Base-by-base conservation (phyloP, 345 rosid genomes). In the Litchi chinensis region DNA sequence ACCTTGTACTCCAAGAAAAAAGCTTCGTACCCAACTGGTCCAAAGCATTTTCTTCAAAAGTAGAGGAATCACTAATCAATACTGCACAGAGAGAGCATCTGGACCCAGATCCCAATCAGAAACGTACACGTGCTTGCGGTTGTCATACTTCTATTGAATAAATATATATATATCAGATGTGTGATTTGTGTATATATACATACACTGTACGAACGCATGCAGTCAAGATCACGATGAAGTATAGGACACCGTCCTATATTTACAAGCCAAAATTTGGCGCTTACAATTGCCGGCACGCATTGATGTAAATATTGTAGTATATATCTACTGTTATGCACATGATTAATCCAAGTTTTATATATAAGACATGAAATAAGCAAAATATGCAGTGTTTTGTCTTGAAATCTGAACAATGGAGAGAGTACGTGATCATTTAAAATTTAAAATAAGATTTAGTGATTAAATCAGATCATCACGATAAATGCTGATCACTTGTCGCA, bases 31-130 rank as follows among this genome's bases (percentile, higher is more conserved):
- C 56, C 56, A 50, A 50, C 57, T 52, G 65, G 21, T 5, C 32
- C 3, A 48, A 19, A 13, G 46, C 78, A 65, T 75, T 39, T 65
- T n/a, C 62, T 8, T 54, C 59, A 28, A 75, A 65, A 65, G 78
- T 26, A 37, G 60, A 13, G 12, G 62, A 75, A 75, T 75, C 78
- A 26, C 28, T 71, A 24, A 24, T 12, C 37, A 32, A 32, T 32
- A 32, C 28, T 24, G 10, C 18, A 37, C 39, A 50, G 43, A 18
- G 10, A 26, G 12, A 46, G 28, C 6, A 21, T 67, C 40, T 21
- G 66, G 73, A 54, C 73, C 73, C 79, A 39, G 6, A 67, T 76
- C 65, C 73, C 54, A 32, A 54, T 54, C 2, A 18, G 3, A 37
- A 19, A 54, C 65, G 22, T 37, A 48, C 63, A 75, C 28, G 70